Evolutionary conservation across 1,139 yeast genomes (phyloP), one percentile per base, ranked within the genome.

Genomic region (Geotrichum fermentans): DNA sequence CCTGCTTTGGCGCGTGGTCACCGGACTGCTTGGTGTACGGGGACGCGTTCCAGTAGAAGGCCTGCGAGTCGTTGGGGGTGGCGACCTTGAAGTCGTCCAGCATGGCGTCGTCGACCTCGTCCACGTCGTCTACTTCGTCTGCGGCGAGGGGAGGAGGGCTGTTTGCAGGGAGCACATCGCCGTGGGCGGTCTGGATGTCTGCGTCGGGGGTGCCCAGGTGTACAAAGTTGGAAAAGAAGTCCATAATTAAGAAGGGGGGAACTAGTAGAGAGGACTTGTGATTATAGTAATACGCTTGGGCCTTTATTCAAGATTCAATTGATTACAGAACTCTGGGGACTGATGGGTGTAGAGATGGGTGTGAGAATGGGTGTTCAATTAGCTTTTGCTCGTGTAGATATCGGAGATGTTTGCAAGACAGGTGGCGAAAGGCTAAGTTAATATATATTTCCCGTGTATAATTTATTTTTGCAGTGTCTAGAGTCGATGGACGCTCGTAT

Each of bases 91-190:
- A 29, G 26, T 32, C 37, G 28, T 40, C 24, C 10, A 26, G 17
- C 13, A 40, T n/a, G 3, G 6, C 24, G 28, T 43, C 40, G 10
- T 43, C 46, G 14, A 35, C 48, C 7, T 44, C 47, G 17, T 44
- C 47, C 14, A 30, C 44, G 24, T 40, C 43, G 29, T 45, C 48
- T 30, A 38, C 14, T 22, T 28, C 43, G 24, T 38, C 43, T 3
- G 30, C 43, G 10, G 29, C 36, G 2, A 30, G 30, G 17, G 48
- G 48, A 39, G 48, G 48, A 45, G 39, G 36, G 34, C 30, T 39
- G 8, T 30, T 40, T 17, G 26, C 24, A 4, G 21, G 24, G 26
- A 30, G 42, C n/a, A n/a, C n/a, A 20, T 34, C 26, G 18, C 21
- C 11, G 21, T 18, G 39, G 11, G 14, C 37, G 7, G 34, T 18